Conservation (phyloP, 108 stramenopile species). For the Halocafeteria seosinensis region DNA sequence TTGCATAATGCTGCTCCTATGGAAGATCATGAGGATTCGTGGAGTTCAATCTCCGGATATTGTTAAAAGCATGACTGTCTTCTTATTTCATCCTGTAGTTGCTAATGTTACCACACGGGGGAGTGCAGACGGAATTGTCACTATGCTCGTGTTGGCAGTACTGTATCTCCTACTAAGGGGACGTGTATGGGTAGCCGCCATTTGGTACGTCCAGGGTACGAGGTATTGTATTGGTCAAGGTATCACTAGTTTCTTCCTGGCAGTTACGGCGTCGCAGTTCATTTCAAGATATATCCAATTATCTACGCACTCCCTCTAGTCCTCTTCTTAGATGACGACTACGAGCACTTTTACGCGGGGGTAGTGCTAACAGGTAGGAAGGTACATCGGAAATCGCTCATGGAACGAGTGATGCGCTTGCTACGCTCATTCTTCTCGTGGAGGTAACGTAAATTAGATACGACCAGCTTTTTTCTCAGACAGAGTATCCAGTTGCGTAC, state of each 20-base stretch:
- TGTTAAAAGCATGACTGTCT: background rate
- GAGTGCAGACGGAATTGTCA: conserved; percentile 13
- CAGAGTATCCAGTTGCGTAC: too few relatives aligned
- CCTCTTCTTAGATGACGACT: background rate
- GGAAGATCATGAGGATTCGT: background rate
- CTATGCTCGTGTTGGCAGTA: conserved; percentile 1
- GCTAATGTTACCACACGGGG: conserved; percentile 16
- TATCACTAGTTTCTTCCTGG: background rate
- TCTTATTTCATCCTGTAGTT: conserved; percentile 13
- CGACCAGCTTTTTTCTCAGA: too few relatives aligned
- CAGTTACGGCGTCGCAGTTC: conserved; percentile 26
- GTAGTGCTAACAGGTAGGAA: too few relatives aligned
- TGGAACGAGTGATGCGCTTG: too few relatives aligned
- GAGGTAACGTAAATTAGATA: too few relatives aligned
- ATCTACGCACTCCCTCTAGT: conserved; percentile 33
- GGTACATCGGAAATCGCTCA: too few relatives aligned
- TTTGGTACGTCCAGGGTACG: background rate
- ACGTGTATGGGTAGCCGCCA: background rate
- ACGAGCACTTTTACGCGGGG: too few relatives aligned
- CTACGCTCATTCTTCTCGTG: too few relatives aligned
- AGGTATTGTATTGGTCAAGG: too few relatives aligned
- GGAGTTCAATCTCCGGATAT: background rate
- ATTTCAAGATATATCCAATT: conserved; percentile 36
- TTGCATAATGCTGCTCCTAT: conserved; percentile 6
- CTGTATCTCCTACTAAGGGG: background rate